Evolutionary conservation across 176 grass and related monocot genomes (phyloP), one percentile per base, ranked within the genome.

Genomic region (Zea luxurians): DNA sequence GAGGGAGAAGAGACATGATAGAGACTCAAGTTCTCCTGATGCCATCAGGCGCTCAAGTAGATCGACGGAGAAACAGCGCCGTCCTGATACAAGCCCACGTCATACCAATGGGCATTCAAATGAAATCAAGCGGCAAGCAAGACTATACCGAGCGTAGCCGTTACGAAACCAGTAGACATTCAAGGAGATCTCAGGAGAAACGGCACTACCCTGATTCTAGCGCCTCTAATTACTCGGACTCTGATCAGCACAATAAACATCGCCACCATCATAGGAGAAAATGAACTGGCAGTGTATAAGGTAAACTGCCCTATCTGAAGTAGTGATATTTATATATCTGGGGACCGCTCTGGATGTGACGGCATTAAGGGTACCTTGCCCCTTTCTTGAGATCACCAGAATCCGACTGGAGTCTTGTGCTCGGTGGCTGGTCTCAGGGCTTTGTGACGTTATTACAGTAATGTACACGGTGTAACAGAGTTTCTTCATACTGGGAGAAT

Each of bases 141-240:
- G 67, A 54, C 4, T 54, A 71, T n/a, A 78, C 47, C 20, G 57
- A 78, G 20, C 71, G 21, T 0, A 78, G 37, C 7, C 58, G 0
- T 72, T 64, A 45, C 7, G 45, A 85, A 85, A 77, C 38, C 4
- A 61, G 36, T 49, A 68, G 50, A 48, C 82, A 63, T 50, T 81
- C 82, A 37, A 83, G 70, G 65, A 82, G 47, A 75, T 83, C 80
- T 17, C 52, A 5, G 9, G 87, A 74, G n/a, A 89, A 81, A 64
- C 20, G 7, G 3, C 61, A 15, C 36, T 45, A 70, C 76, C 43
- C 61, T 72, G 79, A 86, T 74, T 61, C 74, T 63, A 71, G 78
- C 76, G 37, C 49, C 12, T 78, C 72, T 41, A 81, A 89, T 64
- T 61, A 68, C 60, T 82, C 75, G 43, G 78, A 79, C 52, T 68